Base-by-base conservation (phyloP, 169 alveolate genomes). In the Cyclospora cayetanensis region DNA sequence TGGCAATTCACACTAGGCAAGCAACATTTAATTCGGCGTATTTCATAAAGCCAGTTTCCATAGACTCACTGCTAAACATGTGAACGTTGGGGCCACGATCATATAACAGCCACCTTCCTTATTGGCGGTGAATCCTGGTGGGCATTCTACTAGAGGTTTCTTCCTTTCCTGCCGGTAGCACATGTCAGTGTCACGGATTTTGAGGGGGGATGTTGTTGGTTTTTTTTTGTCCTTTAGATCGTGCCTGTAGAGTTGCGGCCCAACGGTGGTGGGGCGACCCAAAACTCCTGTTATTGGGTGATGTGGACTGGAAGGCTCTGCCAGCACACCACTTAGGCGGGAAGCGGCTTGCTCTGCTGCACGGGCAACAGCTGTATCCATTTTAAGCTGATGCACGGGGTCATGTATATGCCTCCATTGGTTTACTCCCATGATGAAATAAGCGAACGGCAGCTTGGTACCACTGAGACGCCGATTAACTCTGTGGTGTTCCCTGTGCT, bases 341-440 rank as follows among this genome's bases (percentile, higher is more conserved):
- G 29, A n/a, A 18, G 83, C 83, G 22, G 83, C 83, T 18, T 18
- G 35, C 53, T 72, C 83, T 72, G 83, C 83, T 37, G 83, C 83
- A 37, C 53, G 83, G 11, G 50, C 55, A 35, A 55, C 11, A 9
- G 83, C 83, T 55, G 83, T n/a, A 20, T 72, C 83, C 83, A 72
- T 72, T 31, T 22, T 72, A 12, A 72, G 83, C 83, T 72, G 83
- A 31, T 72, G 83, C 1, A 72, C 83, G 39, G 83, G 83, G 55
- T 72, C 83, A 22, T 72, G 52, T 7, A 72, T 72, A 55, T 72
- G 53, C 60, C 83, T 72, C 83, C 83, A 72, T 37, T 72, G 83
- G 53, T 72, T 72, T 4, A 72, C 83, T 52, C 83, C 83, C 83
- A 72, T 72, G 83, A 72, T 72, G 60, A 72, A 72, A 72, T 72